Evolutionary conservation across 371 early-diverging fungal genomes (phyloP), one percentile per base, ranked within the genome.

Genomic region (Zopfochytrium polystomum): DNA sequence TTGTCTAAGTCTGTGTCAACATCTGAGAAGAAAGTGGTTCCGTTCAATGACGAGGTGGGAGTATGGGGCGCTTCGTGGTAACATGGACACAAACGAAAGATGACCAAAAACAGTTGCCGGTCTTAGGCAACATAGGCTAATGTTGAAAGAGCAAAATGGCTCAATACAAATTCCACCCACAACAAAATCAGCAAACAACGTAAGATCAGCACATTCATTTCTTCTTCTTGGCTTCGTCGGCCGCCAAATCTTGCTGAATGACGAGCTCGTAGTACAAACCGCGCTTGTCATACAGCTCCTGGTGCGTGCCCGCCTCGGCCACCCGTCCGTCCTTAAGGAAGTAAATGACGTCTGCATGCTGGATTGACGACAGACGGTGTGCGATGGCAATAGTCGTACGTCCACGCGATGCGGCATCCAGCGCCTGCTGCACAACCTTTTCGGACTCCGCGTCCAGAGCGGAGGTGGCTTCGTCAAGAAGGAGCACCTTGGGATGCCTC

Each of bases 381-480:
- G 95, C 93, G 67, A 96, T 26, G 71, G 55, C 25, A 48, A 27
- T 23, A 86, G 66, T 66, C n/a, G 66, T 66, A 2, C 66, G 46
- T 2, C 66, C 68, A 27, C 49, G 52, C 0, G 74, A 51, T 1
- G 76, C 80, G 22, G 22, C 44, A 38, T 76, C 74, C 32, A 77
- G 49, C 11, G 78, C 78, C 26, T 60, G 53, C 50, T 76, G 76
- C 13, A 76, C 67, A 54, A 74, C 63, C 0, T 50, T 45, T 59
- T 84, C 84, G 33, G 74, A 66, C 30, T 62, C 52, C 23, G 87
- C 83, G 68, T 96, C 95, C 50, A 96, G 67, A 1, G 95, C 94
- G 2, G 89, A 87, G 2, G 98, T 97, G 0, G 98, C 93, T 71
- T 98, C 98, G 62, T 98, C 98, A 30, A 96, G 71, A 31, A 96